Evolutionary conservation across 192 early-diverging fungal genomes (phyloP).

Genomic region (Jimgerdemannia lactiflua): DNA sequence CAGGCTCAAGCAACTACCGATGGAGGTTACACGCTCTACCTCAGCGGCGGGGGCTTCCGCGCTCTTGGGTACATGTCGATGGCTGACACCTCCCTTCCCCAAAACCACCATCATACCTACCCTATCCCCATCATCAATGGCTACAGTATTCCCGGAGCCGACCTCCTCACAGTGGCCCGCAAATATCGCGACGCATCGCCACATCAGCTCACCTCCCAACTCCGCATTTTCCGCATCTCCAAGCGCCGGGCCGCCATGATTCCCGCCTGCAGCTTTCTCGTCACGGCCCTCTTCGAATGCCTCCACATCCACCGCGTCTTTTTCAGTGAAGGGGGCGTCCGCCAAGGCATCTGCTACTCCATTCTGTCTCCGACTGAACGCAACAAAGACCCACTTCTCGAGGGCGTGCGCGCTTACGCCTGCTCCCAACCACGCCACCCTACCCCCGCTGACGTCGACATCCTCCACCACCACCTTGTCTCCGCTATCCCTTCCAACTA

Average conservation of each 20-base stretch:
- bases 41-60: constrained; percentile 54
- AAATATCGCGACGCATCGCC: constrained; percentile 33
- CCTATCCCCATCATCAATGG: constrained; percentile 58
- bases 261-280: constrained; percentile 48
- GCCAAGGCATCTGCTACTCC: constrained; percentile 51
- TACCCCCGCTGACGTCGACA: constrained; percentile 5
- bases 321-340: constrained; percentile 57
- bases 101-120: constrained; percentile 19
- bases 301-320: constrained; percentile 35
- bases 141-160: constrained; percentile 38
- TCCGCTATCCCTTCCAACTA: constrained; percentile 24
- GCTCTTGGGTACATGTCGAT: constrained; percentile 53
- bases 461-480: constrained; percentile 17
- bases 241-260: constrained; percentile 54
- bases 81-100: constrained; percentile 21
- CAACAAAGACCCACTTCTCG: constrained; percentile 43
- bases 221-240: constrained; percentile 46
- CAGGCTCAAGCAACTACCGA: constrained; percentile 19
- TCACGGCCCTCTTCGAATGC: constrained; percentile 40
- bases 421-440: constrained; percentile 20
- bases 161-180: constrained; percentile 29
- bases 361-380: constrained; percentile 33
- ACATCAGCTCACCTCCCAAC: constrained; percentile 16
- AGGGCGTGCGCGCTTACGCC: constrained; percentile 37
- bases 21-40: constrained; percentile 38